Evolutionary conservation across 768 basidiomycete genomes (phyloP).

Genomic region (Mycena epipterygia): DNA sequence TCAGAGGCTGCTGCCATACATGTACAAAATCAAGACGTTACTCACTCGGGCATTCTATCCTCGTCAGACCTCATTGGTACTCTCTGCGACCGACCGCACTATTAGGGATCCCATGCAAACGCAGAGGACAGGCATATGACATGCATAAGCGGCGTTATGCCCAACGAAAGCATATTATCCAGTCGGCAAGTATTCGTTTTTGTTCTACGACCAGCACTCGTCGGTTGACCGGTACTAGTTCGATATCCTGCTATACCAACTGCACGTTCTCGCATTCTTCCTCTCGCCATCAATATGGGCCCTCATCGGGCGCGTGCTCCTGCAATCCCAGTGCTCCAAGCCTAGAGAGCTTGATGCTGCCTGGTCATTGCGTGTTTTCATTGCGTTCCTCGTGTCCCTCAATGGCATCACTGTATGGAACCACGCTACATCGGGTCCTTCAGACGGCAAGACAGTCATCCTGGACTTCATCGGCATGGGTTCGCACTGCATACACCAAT

Average conservation of each 20-base stretch:
- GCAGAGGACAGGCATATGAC: constrained; percentile 34
- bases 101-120: too few relatives aligned
- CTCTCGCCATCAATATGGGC: constrained; percentile 76
- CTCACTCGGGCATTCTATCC: too few relatives aligned
- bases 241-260: constrained; percentile 77
- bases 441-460: constrained; percentile 72
- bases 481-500: constrained; percentile 52
- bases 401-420: constrained; percentile 73
- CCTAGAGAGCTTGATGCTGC: constrained; percentile 77
- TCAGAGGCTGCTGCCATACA: not conserved
- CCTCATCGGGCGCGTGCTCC: constrained; percentile 65
- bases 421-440: constrained; percentile 66
- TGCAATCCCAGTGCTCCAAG: constrained; percentile 76
- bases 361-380: constrained; percentile 79
- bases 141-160: constrained; percentile 76
- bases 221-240: constrained; percentile 58
- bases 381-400: constrained; percentile 67
- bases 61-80: too few relatives aligned
- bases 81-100: too few relatives aligned
- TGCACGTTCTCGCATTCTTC: constrained; percentile 84
- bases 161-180: constrained; percentile 79
- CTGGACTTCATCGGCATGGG: constrained; percentile 87
- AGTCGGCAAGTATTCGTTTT: constrained; percentile 62
- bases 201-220: constrained; percentile 14
- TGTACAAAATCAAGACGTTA: not conserved